A percentile compares a stretch with the other conserved stretches of the same genome.
phyloP scores from a whole-genome alignment of 2,329 filamentous ascomycete genomes.

The Hymenoscyphus albidus region DNA sequence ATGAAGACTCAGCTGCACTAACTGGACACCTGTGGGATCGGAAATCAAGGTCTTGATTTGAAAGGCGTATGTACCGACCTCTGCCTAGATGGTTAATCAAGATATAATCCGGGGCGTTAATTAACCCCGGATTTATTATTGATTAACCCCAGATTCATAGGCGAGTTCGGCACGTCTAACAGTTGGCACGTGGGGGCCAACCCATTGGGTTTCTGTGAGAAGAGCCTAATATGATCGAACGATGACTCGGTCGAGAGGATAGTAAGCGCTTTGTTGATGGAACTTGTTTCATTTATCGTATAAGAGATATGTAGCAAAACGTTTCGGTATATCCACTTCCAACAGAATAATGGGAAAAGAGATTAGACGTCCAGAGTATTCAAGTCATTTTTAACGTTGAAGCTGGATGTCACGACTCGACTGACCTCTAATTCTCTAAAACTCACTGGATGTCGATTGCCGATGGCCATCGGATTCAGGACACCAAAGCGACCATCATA shows the following conservation, averaged over 20 bases:
- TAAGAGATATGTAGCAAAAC: background rate
- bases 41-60: conserved; percentile 13
- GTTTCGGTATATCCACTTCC: background rate
- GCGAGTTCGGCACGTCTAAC: conserved; percentile 14
- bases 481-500: too few species aligned
- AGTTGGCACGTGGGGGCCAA: conserved; percentile 15
- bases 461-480: too few species aligned
- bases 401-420: background rate
- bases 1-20: conserved; percentile 9
- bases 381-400: background rate
- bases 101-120: conserved; percentile 28
- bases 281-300: background rate
- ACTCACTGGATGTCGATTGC: background rate
- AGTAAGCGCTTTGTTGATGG: background rate
- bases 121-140: conserved; percentile 15
- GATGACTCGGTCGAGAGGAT: conserved; percentile 16
- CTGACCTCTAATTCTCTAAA: background rate
- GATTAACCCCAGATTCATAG: conserved; percentile 18
- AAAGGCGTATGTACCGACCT: conserved; percentile 23
- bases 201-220: conserved; percentile 11
- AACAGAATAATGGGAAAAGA: background rate
- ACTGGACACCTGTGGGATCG: conserved; percentile 9
- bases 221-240: conserved; percentile 17
- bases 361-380: background rate
- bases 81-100: conserved; percentile 24